Conservation (phyloP, 257 asterid species). For the Euphrasia confusa region DNA sequence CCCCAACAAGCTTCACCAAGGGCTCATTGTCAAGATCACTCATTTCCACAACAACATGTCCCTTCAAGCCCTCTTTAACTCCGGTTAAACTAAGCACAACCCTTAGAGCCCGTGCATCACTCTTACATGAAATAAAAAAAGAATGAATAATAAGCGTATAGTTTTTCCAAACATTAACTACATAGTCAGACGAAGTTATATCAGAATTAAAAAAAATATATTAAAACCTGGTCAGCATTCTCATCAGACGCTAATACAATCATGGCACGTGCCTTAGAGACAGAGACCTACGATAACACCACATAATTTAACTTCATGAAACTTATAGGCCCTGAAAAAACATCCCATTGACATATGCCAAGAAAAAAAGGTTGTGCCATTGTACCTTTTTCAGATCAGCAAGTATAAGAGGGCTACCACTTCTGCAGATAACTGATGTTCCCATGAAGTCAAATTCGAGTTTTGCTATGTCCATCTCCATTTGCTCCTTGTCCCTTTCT, state of each 20-base stretch:
- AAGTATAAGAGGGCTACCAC: conserved; percentile 96
- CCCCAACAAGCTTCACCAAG: conserved; percentile 97
- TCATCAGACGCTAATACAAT: conserved; percentile 95
- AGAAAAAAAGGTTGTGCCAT: conserved; percentile 7
- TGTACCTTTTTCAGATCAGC: conserved; percentile 90
- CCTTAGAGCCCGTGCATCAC: conserved; percentile 97
- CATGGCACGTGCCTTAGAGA: conserved; percentile 95
- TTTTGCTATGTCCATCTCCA: conserved; percentile 92
- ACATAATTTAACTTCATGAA: not conserved
- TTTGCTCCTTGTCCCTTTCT: conserved; percentile 98
- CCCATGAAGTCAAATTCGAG: conserved; percentile 96
- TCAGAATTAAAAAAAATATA: not conserved
- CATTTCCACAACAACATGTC: conserved; percentile 97
- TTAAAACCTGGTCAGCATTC: conserved; percentile 91
- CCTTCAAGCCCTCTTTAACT: conserved; percentile 84
- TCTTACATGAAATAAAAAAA: conserved; percentile 44
- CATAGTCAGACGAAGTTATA: conserved; percentile 1
- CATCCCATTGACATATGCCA: conserved; percentile 9
- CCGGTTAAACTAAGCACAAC: conserved; percentile 96
- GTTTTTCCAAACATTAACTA: conserved; percentile 13
- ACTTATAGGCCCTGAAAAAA: conserved; percentile 5
- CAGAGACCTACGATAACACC: conserved; percentile 61
- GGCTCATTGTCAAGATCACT: conserved; percentile 99
- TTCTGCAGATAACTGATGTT: conserved; percentile 89
- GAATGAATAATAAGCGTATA: conserved; percentile 18